These are phyloP conservation scores for Pythium phragmitis DNA, from an alignment of 352 stramenopile species.

Conservation along the genomic window DNA sequence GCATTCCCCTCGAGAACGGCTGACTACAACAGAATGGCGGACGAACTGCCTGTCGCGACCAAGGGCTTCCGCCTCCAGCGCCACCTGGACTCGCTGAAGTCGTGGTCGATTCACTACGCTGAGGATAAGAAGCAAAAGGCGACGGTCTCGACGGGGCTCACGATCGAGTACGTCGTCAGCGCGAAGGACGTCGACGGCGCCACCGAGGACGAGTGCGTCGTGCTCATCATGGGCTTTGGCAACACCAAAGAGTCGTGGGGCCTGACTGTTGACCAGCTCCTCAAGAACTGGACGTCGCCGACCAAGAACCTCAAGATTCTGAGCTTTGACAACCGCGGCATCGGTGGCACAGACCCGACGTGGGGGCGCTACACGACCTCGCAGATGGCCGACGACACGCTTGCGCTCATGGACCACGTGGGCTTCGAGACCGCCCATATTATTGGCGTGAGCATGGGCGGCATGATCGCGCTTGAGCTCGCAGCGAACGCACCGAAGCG, in stretches of 20 bases:
- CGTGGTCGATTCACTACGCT: conserved; percentile 31
- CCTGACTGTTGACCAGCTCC: conserved; percentile 19
- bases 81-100: conserved; percentile 44
- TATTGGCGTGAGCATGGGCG: conserved; percentile 36
- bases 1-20: background rate
- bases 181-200: background rate
- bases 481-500: conserved; percentile 39
- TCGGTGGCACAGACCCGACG: conserved; percentile 41
- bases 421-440: conserved; percentile 46
- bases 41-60: conserved; percentile 6
- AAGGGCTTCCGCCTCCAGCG: conserved; percentile 33
- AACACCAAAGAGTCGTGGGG: conserved; percentile 26
- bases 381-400: conserved; percentile 57
- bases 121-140: conserved; percentile 30
- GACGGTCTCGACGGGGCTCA: conserved; percentile 42
- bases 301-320: conserved; percentile 40
- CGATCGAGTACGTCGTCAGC: conserved; percentile 38
- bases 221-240: conserved; percentile 34
- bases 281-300: conserved; percentile 8
- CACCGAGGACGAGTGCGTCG: conserved; percentile 18
- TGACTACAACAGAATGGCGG: background rate
- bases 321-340: conserved; percentile 61
- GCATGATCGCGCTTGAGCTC: conserved; percentile 60
- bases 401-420: conserved; percentile 52
- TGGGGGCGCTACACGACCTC: conserved; percentile 57